These are phyloP conservation scores for Sherardia arvensis DNA, from an alignment of 257 asterid genomes.

Conservation along the genomic window DNA sequence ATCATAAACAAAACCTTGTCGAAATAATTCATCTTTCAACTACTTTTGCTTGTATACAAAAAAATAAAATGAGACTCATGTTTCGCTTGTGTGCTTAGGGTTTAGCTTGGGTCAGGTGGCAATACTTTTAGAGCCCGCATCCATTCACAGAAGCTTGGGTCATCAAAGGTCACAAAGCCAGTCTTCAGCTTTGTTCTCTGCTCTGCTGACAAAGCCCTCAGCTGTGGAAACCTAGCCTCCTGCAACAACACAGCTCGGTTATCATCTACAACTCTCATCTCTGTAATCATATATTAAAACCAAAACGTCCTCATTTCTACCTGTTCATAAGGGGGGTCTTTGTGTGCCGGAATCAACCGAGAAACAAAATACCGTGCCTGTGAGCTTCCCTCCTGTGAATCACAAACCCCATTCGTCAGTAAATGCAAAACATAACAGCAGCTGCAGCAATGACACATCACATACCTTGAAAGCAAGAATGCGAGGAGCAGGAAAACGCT, in stretches of 20 bases:
- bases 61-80: too few relatives aligned
- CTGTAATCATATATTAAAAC: background rate
- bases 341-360: conserved; percentile 89
- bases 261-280: background rate
- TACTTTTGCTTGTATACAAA: background rate
- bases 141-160: conserved; percentile 98
- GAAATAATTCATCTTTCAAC: background rate
- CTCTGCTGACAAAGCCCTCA: conserved; percentile 61
- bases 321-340: conserved; percentile 97
- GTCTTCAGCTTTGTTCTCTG: conserved; percentile 79
- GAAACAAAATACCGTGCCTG: conserved; percentile 96
- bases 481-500: conserved; percentile 96
- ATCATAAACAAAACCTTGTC: background rate
- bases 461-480: conserved; percentile 97
- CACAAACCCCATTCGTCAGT: background rate
- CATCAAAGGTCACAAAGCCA: conserved; percentile 80
- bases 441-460: conserved; percentile 1
- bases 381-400: conserved; percentile 98
- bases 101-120: conserved; percentile 73
- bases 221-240: conserved; percentile 98
- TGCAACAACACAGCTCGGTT: conserved; percentile 12
- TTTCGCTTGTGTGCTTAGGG: too few relatives aligned
- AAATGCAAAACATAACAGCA: background rate
- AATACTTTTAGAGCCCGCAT: conserved; percentile 70
- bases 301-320: conserved; percentile 23